Evolutionary conservation across 495 filamentous ascomycete genomes (phyloP), one percentile per base, ranked within the genome.

Genomic region (Penicillium coprophilum): DNA sequence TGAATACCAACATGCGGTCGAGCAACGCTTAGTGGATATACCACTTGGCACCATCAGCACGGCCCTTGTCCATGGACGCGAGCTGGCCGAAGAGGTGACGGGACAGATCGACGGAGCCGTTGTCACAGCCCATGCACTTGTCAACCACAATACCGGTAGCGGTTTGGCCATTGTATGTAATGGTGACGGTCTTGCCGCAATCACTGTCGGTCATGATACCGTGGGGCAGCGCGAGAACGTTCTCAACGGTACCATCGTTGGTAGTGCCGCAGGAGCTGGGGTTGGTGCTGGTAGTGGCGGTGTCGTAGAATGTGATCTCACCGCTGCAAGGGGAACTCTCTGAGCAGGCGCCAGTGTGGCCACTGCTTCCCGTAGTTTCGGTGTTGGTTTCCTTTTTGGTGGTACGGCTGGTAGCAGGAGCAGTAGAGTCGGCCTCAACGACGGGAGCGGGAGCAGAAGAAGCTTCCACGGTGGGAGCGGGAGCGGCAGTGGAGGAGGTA

Each of bases 111-210:
- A 82, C 67, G 46, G 71, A 73, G 58, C 40, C 46, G 50, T 66
- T 57, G 53, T 70, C 54, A 64, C 89, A 92, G 64, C 87, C 86
- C 67, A 81, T 81, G 77, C 89, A 93, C 74, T 89, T 88, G 80
- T 93, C 89, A 39, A 82, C 82, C 46, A 90, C 82, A 12, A 51
- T 77, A 36, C 82, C 87, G 5, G 59, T 76, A 47, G 65, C 63
- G 17, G 80, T 80, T 68, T 81, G 82, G 70, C 85, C 86, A 30
- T 71, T 66, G 60, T 76, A 72, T 21, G 57, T 71, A 73, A 92
- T 80, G 38, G 79, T 84, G 68, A 89, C 83, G 40, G 70, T 80
- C 72, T 82, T 80, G 68, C 82, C 85, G 71, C 89, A 93, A 72
- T 80, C 80, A 39, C 76, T 73, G 69, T 90, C 73, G 24, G 56